Conservation (phyloP, 345 rosid species). For the Abelmoschus esculentus region DNA sequence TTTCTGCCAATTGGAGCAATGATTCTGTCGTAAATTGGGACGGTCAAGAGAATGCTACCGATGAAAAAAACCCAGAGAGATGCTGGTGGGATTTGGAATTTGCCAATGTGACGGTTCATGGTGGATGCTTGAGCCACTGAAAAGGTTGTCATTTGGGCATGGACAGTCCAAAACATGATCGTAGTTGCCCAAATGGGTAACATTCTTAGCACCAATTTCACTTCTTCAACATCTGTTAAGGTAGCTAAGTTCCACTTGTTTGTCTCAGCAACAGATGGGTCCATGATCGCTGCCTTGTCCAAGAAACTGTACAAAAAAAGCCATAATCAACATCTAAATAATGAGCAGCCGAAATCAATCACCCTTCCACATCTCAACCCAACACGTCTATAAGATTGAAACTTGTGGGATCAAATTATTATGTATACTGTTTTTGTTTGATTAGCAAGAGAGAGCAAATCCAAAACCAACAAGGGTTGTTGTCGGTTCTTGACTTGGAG, state of each 20-base stretch:
- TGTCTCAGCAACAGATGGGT: conserved; percentile 17
- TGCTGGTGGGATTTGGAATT: conserved; percentile 65
- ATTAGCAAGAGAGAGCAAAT: too few relatives aligned
- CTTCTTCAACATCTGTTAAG: conserved; percentile 87
- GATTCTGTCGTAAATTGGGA: conserved; percentile 67
- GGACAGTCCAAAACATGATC: conserved; percentile 83
- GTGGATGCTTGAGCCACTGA: conserved; percentile 90
- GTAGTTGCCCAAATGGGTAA: conserved; percentile 89
- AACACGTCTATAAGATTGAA: too few relatives aligned
- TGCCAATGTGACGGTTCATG: conserved; percentile 81
- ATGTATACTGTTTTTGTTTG: too few relatives aligned
- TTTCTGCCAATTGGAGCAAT: conserved; percentile 46
- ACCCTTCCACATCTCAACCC: neutral
- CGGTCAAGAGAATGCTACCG: conserved; percentile 71
- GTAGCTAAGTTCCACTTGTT: conserved; percentile 80
- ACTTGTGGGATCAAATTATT: too few relatives aligned
- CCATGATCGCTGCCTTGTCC: conserved; percentile 78
- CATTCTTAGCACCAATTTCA: conserved; percentile 77
- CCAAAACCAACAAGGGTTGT: too few relatives aligned
- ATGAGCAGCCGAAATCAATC: neutral
- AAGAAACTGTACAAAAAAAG: conserved; percentile 44
- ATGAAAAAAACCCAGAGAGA: conserved; percentile 73
- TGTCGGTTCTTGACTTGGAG: too few relatives aligned
- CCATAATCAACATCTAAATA: neutral
- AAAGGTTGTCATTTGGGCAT: conserved; percentile 86